Evolutionary conservation across 2,329 filamentous ascomycete species (phyloP).

Genomic region (Neonectria sp.): DNA sequence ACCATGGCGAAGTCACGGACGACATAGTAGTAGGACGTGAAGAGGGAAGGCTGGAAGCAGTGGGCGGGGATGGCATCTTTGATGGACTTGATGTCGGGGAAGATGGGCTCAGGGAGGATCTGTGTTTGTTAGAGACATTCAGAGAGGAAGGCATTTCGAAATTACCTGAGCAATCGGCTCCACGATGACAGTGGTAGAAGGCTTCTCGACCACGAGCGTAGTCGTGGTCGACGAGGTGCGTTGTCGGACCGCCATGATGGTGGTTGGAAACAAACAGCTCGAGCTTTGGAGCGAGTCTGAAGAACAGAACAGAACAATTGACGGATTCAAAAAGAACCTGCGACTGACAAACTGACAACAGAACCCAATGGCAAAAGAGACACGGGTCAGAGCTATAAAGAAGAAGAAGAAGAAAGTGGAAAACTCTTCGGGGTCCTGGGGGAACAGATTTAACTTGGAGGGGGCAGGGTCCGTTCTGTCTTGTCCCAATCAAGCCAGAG

Average conservation of each 20-base stretch:
- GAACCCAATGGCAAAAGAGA: neutral
- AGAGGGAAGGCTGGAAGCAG: conserved; percentile 71
- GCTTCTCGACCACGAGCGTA: conserved; percentile 29
- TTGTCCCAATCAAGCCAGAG: conserved; percentile 45
- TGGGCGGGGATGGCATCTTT: conserved; percentile 69
- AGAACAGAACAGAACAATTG: neutral
- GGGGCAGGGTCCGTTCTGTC: conserved; percentile 23
- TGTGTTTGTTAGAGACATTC: conserved; percentile 3
- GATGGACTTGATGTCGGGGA: conserved; percentile 51
- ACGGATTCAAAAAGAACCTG: neutral
- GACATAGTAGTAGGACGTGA: conserved; percentile 69
- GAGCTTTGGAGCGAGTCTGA: neutral
- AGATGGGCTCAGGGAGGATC: conserved; percentile 40
- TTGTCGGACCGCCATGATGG: conserved; percentile 46
- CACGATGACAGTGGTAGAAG: conserved; percentile 20
- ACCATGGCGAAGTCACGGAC: conserved; percentile 69
- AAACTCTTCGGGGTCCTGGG: conserved; percentile 11
- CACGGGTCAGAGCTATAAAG: conserved; percentile 11
- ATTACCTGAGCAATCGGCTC: conserved; percentile 36
- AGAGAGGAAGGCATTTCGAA: conserved; percentile 7
- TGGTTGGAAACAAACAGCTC: neutral
- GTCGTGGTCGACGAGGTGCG: conserved; percentile 44
- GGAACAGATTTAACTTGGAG: conserved; percentile 27
- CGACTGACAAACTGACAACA: neutral
- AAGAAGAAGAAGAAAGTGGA: conserved; percentile 13